Conservation (phyloP, 495 filamentous ascomycete species). For the Bryoglossum gracile region DNA sequence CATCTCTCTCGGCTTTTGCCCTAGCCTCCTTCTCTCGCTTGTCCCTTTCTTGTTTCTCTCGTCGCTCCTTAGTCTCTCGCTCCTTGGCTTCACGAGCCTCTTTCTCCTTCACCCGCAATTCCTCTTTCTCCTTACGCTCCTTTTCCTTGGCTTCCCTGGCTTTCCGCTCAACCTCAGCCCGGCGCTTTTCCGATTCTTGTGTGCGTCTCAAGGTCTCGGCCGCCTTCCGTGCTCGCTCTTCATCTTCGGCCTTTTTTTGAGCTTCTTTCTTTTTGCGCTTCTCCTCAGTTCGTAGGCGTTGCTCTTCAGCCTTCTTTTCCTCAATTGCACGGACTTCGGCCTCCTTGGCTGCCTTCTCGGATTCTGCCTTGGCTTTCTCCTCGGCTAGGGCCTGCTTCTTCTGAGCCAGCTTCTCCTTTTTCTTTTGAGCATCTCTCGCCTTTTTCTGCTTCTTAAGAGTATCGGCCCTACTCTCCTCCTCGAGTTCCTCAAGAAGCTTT, state of each 20-base stretch:
- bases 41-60: constrained; percentile 59
- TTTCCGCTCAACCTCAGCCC: constrained; percentile 67
- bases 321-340: constrained; percentile 67
- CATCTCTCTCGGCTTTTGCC: constrained; percentile 42
- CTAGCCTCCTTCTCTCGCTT: constrained; percentile 42
- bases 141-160: constrained; percentile 64
- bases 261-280: constrained; percentile 86
- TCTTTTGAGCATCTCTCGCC: constrained; percentile 84
- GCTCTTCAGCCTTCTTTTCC: constrained; percentile 73
- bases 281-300: constrained; percentile 72
- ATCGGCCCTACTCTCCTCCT: constrained; percentile 70
- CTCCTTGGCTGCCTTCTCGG: constrained; percentile 88
- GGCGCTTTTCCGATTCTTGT: constrained; percentile 77
- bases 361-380: constrained; percentile 78
- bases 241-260: constrained; percentile 84
- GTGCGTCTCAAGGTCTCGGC: constrained; percentile 68
- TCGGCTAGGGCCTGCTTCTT: constrained; percentile 85
- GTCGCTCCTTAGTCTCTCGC: constrained; percentile 62
- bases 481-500: constrained; percentile 84
- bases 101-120: constrained; percentile 43
- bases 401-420: constrained; percentile 79
- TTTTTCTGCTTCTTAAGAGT: constrained; percentile 84
- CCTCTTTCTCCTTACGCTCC: constrained; percentile 62
- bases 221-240: constrained; percentile 74
- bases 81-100: constrained; percentile 49